These are phyloP conservation scores for Debaryomyces prosopidis DNA, from an alignment of 805 yeast genomes.

Conservation along the genomic window DNA sequence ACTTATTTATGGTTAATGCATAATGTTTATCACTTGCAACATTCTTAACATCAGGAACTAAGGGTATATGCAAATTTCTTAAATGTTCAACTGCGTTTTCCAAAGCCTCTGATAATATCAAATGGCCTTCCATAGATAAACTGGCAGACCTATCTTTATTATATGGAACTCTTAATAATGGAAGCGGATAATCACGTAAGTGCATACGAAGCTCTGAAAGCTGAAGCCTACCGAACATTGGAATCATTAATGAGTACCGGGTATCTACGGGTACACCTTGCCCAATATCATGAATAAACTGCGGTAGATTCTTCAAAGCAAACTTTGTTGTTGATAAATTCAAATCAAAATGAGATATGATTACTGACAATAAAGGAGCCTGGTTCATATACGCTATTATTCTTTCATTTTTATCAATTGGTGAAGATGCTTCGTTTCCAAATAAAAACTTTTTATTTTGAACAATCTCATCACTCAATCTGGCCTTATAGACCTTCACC, in stretches of 20 bases:
- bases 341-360: constrained; percentile 28
- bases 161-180: constrained; percentile 69
- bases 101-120: constrained; percentile 69
- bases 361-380: constrained; percentile 37
- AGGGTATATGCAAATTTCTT: constrained; percentile 61
- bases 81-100: constrained; percentile 50
- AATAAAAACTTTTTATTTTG: constrained; percentile 32
- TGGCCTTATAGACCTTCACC: constrained; percentile 46
- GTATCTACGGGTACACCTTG: constrained; percentile 80
- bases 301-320: constrained; percentile 42
- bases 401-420: constrained; percentile 19
- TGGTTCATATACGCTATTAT: constrained; percentile 29
- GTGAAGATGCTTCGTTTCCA: constrained; percentile 31
- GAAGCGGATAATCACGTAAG: constrained; percentile 83
- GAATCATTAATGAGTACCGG: constrained; percentile 65
- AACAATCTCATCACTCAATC: constrained; percentile 40
- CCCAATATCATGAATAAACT: constrained; percentile 71
- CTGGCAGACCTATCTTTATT: constrained; percentile 18
- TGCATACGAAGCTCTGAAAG: constrained; percentile 67
- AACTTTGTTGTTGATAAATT: constrained; percentile 28
- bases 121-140: constrained; percentile 54
- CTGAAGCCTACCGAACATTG: constrained; percentile 56
- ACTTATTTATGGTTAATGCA: constrained; percentile 66
- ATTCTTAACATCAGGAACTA: background rate
- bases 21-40: constrained; percentile 27